These are phyloP conservation scores for Alnus rubra DNA, from an alignment of 306 rosid species.

Conservation along the genomic window DNA sequence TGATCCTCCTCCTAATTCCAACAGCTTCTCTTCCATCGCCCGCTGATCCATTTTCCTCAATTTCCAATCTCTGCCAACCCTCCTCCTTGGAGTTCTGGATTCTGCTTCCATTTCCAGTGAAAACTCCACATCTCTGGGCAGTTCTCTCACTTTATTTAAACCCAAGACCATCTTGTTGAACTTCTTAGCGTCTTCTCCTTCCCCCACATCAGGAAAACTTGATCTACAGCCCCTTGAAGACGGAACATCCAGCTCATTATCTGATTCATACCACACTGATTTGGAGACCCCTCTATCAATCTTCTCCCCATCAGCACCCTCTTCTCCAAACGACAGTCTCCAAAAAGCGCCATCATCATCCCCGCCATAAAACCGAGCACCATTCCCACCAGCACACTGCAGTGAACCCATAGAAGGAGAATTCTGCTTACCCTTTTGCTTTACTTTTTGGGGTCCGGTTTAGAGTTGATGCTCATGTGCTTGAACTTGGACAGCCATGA, in stretches of 20 bases:
- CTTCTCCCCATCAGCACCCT: conserved; percentile 39
- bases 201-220: conserved; percentile 26
- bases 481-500: conserved; percentile 85
- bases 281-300: conserved; percentile 29
- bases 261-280: conserved; percentile 36
- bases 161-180: conserved; percentile 35
- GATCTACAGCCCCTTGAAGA: conserved; percentile 26
- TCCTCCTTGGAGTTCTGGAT: conserved; percentile 42
- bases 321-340: conserved; percentile 79
- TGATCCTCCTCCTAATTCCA: conserved; percentile 37
- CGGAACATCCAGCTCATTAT: conserved; percentile 38
- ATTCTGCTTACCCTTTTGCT: conserved; percentile 36
- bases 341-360: conserved; percentile 64
- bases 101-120: conserved; percentile 21
- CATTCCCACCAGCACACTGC: conserved; percentile 26
- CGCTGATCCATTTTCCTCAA: conserved; percentile 24
- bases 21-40: conserved; percentile 33
- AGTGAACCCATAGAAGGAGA: conserved; percentile 34
- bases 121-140: conserved; percentile 31
- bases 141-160: conserved; percentile 28
- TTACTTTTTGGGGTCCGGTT: conserved; percentile 39
- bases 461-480: conserved; percentile 45
- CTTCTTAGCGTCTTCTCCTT: conserved; percentile 37
- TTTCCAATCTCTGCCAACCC: conserved; percentile 37
- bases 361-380: conserved; percentile 47